Evolutionary conservation across 768 basidiomycete species (phyloP), one percentile per base, ranked within the genome.

Genomic region (Leccinum obscurum): DNA sequence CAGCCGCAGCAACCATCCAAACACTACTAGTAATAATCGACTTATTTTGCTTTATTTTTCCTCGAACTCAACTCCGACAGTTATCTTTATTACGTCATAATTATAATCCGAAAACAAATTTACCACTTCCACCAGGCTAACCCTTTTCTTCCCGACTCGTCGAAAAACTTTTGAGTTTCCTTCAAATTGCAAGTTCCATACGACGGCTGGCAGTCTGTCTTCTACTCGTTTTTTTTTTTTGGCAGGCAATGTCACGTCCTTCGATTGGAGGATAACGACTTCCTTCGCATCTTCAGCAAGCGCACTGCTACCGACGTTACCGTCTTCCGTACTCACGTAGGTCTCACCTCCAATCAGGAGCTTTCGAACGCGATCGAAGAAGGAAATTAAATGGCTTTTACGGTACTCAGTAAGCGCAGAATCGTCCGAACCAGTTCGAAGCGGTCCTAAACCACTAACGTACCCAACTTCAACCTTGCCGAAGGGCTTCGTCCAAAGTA

Each of bases 11-110:
- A 52, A 50, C 39, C 32, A 9, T 30, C 44, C 11, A 13, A 34
- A 34, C 11, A 11, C 30, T 32, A 34, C 11, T 34, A 34, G 34
- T 13, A 22, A 49, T 34, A 46, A 22, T 44, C 54, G 62, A 66
- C 68, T 72, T 70, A 72, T 44, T 44, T 44, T n/a, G n/a, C 3
- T 44, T 44, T 44, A 44, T 44, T 44, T 73, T 65, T 68, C 39
- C 55, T 9, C 55, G 54, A 59, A 63, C 58, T 39, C 32, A 73
- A 71, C 64, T 66, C 71, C 71, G 41, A n/a, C 41, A n/a, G 17
- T 44, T 44, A 44, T 44, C n/a, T 5, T 44, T 44, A 44, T 44
- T 44, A 44, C 41, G 41, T 44, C n/a, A 44, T 44, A 39, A 39
- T 39, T 39, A 14, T 39, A 4, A 17, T 39, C 15, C 17, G 39